Conservation (phyloP, 352 stramenopile species). For the Phytophthora sp. region DNA sequence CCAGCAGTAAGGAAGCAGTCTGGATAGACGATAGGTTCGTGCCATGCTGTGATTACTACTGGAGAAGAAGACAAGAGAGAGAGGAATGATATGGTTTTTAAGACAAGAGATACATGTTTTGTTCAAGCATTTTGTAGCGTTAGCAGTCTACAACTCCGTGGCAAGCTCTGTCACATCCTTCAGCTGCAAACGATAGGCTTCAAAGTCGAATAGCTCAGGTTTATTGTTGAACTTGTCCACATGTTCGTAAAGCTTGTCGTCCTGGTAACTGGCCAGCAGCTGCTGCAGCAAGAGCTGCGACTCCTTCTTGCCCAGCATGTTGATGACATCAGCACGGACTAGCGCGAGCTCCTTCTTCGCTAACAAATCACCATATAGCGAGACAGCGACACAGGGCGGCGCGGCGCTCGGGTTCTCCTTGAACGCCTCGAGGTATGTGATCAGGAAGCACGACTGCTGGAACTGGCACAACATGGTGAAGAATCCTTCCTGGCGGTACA, state of each 20-base stretch:
- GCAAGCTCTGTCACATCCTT: slow-evolving; percentile 23
- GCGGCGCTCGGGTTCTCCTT: slow-evolving; percentile 82
- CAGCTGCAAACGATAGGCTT: slow-evolving; percentile 66
- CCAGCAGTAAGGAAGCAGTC: slow-evolving; percentile 21
- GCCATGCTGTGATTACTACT: slow-evolving; percentile 11
- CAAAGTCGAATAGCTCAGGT: slow-evolving; percentile 86
- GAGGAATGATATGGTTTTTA: slow-evolving; percentile 37
- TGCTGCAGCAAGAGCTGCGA: slow-evolving; percentile 70
- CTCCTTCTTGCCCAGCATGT: slow-evolving; percentile 88
- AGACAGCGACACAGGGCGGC: slow-evolving; percentile 82
- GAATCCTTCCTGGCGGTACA: slow-evolving; percentile 84
- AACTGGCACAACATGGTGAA: slow-evolving; percentile 92
- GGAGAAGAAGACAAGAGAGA: slow-evolving; percentile 19
- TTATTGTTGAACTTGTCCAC: slow-evolving; percentile 90
- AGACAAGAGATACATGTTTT: slow-evolving; percentile 35
- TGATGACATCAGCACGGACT: slow-evolving; percentile 83
- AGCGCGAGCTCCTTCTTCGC: slow-evolving; percentile 76
- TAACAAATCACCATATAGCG: slow-evolving; percentile 79
- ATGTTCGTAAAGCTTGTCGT: slow-evolving; percentile 69
- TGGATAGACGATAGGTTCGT: slow-evolving; percentile 21
- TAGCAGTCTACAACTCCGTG: slow-evolving; percentile 8
- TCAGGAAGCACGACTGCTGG: slow-evolving; percentile 88
- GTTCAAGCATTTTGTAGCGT: slow-evolving; percentile 9
- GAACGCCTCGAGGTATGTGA: slow-evolving; percentile 90
- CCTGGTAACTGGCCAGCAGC: slow-evolving; percentile 69